Evolutionary conservation across 2,329 filamentous ascomycete genomes (phyloP).

Genomic region (Colletotrichum euphorbiae): DNA sequence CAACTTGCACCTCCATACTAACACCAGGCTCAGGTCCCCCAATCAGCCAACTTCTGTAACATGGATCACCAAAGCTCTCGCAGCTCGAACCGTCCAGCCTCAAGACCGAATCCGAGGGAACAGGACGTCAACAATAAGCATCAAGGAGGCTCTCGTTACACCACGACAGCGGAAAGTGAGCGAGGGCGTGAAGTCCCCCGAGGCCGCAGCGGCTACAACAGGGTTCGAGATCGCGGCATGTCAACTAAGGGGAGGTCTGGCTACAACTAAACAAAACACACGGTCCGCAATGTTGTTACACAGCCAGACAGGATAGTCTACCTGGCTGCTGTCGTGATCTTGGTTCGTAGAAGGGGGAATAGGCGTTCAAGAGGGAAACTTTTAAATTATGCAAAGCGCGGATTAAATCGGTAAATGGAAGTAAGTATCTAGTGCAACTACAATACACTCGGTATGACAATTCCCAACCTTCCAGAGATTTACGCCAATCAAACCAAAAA

Average conservation of each 20-base stretch:
- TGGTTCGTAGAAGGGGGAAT: not conserved
- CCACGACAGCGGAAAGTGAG: constrained; percentile 2
- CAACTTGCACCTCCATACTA: not conserved
- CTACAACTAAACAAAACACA: constrained; percentile 12
- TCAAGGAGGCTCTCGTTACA: constrained; percentile 1
- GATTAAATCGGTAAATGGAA: too few species aligned
- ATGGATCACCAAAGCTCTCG: constrained; percentile 11
- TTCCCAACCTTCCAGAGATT: too few species aligned
- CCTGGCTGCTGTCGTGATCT: too few species aligned
- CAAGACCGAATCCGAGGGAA: not conserved
- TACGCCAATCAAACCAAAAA: too few species aligned
- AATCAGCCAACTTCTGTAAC: not conserved
- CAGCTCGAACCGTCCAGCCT: not conserved
- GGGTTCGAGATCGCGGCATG: constrained; percentile 11
- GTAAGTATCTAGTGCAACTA: too few species aligned
- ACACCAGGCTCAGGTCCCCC: not conserved
- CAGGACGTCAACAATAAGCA: not conserved
- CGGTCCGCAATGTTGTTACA: too few species aligned
- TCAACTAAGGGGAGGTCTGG: constrained; percentile 30
- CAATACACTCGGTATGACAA: too few species aligned
- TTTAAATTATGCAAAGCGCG: not conserved
- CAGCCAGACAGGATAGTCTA: too few species aligned
- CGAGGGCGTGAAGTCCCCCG: constrained; percentile 5
- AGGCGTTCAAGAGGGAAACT: too few species aligned
- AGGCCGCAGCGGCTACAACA: constrained; percentile 34